These are phyloP conservation scores for Candida alai DNA, from an alignment of 805 yeast species.

Conservation along the genomic window DNA sequence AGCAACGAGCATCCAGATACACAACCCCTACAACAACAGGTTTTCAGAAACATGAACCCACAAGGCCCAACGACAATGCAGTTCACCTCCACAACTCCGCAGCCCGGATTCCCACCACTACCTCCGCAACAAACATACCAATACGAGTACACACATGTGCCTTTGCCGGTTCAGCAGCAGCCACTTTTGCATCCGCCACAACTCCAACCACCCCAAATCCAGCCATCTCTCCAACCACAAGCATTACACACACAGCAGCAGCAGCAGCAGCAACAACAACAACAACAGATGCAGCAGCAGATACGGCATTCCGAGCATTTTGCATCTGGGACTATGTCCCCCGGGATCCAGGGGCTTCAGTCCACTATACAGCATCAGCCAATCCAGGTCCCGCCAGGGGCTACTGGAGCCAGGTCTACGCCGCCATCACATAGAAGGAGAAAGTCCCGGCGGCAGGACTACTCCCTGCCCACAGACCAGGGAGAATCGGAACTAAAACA, in stretches of 20 bases:
- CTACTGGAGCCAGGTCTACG: slow-evolving; percentile 1
- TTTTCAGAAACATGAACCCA: not conserved
- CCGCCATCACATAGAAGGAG: slow-evolving; percentile 12
- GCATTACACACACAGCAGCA: slow-evolving; percentile 1
- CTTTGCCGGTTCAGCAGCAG: too few species aligned
- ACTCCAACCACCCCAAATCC: not conserved
- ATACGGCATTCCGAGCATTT: not conserved
- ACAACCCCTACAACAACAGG: slow-evolving; percentile 7
- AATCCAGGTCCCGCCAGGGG: not conserved
- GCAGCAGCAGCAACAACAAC: slow-evolving; percentile 4
- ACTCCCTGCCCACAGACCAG: slow-evolving; percentile 29
- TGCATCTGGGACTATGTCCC: too few species aligned
- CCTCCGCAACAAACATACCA: not conserved
- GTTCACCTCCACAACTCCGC: slow-evolving; percentile 2
- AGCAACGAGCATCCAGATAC: slow-evolving; percentile 1
- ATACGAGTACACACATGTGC: slow-evolving; percentile 3
- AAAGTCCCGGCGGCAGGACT: slow-evolving; percentile 27
- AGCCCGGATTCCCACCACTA: slow-evolving; percentile 1
- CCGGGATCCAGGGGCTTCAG: too few species aligned
- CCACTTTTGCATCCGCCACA: not conserved
- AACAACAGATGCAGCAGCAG: slow-evolving; percentile 3
- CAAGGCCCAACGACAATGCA: slow-evolving; percentile 3
- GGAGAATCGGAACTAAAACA: slow-evolving; percentile 36
- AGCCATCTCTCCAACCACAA: not conserved
- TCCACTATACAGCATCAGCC: not conserved